Conservation (phyloP, 768 basidiomycete genomes). For the Sporobolomyces phaffii region DNA sequence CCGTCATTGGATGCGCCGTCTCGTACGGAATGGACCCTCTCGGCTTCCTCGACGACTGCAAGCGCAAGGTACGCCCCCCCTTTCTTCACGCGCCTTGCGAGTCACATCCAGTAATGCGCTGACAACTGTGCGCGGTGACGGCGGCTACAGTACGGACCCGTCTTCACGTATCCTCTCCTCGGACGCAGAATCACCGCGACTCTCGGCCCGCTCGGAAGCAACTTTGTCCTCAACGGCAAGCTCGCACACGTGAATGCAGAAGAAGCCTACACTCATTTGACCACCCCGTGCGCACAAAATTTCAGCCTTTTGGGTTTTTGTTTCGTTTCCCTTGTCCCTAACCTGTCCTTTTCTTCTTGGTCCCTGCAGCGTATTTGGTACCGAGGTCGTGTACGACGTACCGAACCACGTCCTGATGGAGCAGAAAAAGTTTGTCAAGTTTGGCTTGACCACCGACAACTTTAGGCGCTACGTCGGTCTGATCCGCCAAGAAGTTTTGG, state of each 20-base stretch:
- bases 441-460: slow-evolving; percentile 86
- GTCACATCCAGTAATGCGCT: no score
- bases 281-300: slow-evolving; percentile 47
- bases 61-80: slow-evolving; percentile 59
- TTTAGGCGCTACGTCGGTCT: slow-evolving; percentile 67
- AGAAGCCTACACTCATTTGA: slow-evolving; percentile 68
- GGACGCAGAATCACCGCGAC: slow-evolving; percentile 87
- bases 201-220: slow-evolving; percentile 83
- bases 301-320: slow-evolving; percentile 2
- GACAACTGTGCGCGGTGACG: no score
- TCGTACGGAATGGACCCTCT: slow-evolving; percentile 88
- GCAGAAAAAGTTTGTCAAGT: slow-evolving; percentile 96
- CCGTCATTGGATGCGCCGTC: slow-evolving; percentile 80
- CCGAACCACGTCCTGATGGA: slow-evolving; percentile 98
- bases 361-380: slow-evolving; percentile 76
- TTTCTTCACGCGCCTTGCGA: slow-evolving; percentile 19
- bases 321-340: slow-evolving; percentile 63
- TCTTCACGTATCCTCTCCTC: slow-evolving; percentile 86
- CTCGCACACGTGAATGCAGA: slow-evolving; percentile 87
- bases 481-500: slow-evolving; percentile 38
- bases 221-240: slow-evolving; percentile 90
- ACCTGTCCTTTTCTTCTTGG: slow-evolving; percentile 43
- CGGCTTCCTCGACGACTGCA: slow-evolving; percentile 53
- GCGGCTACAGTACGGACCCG: slow-evolving; percentile 88
- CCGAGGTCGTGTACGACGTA: slow-evolving; percentile 93